Evolutionary conservation across 768 basidiomycete species (phyloP), one percentile per base, ranked within the genome.

Genomic region (Mrakia frigida): DNA sequence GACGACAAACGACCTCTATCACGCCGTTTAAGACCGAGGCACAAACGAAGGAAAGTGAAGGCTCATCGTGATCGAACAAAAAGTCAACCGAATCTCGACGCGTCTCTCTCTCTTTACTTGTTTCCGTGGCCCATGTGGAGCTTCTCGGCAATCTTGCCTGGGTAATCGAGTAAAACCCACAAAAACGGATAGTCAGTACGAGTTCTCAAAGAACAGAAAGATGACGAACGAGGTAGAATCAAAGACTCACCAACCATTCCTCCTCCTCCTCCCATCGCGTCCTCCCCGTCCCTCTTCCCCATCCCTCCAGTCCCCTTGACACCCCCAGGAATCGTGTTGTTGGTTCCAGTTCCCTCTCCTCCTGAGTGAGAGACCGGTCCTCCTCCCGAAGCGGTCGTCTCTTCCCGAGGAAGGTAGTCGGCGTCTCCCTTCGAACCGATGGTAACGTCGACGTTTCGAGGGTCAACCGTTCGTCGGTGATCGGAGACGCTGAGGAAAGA

Each of bases 301-400:
- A 68, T 68, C 9, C 65, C 65, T 68, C 65, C 65, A 7, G 65
- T 68, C 10, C 65, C 65, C 65, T 68, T 68, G 14, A 68, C 65
- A 43, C 65, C 65, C 6, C 65, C 65, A 23, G 65, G 37, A 21
- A 68, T 39, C 0, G 65, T 68, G 11, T 39, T 35, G 65, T 68
- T 68, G 37, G 16, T 39, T 9, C 65, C 65, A 14, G 65, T 68
- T 9, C 65, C 65, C 65, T 39, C 39, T 18, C 65, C 65, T 23
- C 65, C 65, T 13, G 35, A 35, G 18, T 39, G 18, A 7, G 65
- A 68, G 39, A 43, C 39, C 2, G 33, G 39, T 41, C 65, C 65
- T 68, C 14, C 18, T 41, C 65, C 23, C 39, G 37, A 43, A 9
- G 37, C 11, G 6, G 65, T 14, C 3, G 35, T 11, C 16, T 37